Evolutionary conservation across 2,329 filamentous ascomycete species (phyloP), one percentile per base, ranked within the genome.

Genomic region (Cryphonectria japonica): DNA sequence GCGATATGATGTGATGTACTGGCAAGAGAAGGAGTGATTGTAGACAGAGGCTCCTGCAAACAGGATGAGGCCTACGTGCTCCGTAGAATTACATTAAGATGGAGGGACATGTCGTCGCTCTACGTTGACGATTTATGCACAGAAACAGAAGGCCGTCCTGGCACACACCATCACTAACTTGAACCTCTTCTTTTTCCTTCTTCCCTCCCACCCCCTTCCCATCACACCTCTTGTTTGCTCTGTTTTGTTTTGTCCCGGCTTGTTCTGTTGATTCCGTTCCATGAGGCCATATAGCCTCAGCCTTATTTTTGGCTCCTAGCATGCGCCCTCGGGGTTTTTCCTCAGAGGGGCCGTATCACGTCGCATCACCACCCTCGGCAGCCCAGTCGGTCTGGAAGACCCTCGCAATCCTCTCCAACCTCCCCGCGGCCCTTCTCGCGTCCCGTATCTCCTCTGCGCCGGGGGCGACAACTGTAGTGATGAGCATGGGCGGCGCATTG

Each of bases 331-430:
- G 13, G 16, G 22, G 14, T 32, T 32, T 16, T 3, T 19, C 11
- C 37, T 39, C 52, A 29, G 54, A 6, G 14, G 14, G 9, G 6
- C 32, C 26, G 26, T 16, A 19, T 59, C 14, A 32, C 29, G 54
- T 59, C 43, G 32, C 54, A 32, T 60, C 60, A 60, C 65, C 60
- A 2, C 72, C 69, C 34, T 82, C 80, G 32, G 80, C 80, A 1
- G 78, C 77, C 86, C 87, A 89, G 72, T 85, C 84, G 37, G 80
- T 79, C 76, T 90, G 88, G 64, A 90, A 85, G 63, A 85, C 83
- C 71, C 83, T 80, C 1, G 85, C 88, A 3, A 89, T 80, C 67
- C 82, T 82, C 79, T 90, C 88, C 14, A 91, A 77, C 69, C 83
- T 81, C 0, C 82, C 83, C 0, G 85, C 85, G 0, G 87, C 86